These are phyloP conservation scores for Brettanomyces naardenensis DNA, from an alignment of 805 yeast genomes.

Conservation along the genomic window DNA sequence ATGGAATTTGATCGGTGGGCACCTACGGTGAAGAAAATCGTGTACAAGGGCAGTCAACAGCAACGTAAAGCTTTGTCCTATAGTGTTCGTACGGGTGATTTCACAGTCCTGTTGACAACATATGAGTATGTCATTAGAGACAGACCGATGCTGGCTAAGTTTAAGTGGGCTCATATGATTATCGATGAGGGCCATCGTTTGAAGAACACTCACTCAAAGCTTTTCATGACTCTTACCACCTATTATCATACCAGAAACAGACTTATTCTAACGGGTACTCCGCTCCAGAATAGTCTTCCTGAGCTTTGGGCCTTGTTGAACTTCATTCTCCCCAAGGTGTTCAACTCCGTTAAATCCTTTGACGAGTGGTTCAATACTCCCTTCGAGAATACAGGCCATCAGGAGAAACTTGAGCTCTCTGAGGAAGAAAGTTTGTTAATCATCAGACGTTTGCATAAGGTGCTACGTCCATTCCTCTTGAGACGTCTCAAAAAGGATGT, in stretches of 20 bases:
- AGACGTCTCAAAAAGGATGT: constrained; percentile 84
- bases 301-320: constrained; percentile 81
- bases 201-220: constrained; percentile 71
- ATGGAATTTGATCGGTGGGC: constrained; percentile 86
- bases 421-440: constrained; percentile 82
- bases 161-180: constrained; percentile 79
- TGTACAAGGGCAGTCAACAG: constrained; percentile 71
- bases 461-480: constrained; percentile 73
- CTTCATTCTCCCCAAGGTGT: constrained; percentile 75
- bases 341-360: constrained; percentile 78
- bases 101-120: constrained; percentile 72
- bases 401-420: constrained; percentile 70
- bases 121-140: constrained; percentile 78
- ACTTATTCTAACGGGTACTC: constrained; percentile 82
- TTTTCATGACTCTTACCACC: constrained; percentile 61
- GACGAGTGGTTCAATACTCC: constrained; percentile 91
- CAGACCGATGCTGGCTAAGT: constrained; percentile 58
- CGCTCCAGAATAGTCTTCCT: constrained; percentile 76
- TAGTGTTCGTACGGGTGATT: constrained; percentile 59
- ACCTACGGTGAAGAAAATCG: constrained; percentile 62
- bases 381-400: constrained; percentile 77
- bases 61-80: constrained; percentile 60
- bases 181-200: constrained; percentile 89
- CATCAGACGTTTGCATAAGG: constrained; percentile 80
- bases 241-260: constrained; percentile 71